Conservation (phyloP, 2,329 filamentous ascomycete genomes). For the Blastomyces silverae region DNA sequence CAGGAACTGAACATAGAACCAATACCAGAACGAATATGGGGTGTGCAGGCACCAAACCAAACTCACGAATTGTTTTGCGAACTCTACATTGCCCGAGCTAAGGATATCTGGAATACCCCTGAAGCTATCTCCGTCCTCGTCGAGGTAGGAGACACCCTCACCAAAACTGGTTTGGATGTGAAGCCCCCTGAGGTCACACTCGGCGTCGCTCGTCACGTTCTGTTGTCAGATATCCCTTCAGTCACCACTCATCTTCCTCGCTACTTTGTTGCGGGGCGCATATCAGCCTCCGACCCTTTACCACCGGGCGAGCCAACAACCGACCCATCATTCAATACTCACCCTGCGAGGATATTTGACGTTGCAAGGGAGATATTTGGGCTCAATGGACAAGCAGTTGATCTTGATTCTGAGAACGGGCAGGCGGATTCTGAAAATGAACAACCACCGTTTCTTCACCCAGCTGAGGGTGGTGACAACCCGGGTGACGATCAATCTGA, state of each 20-base stretch:
- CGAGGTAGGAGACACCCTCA: slow-evolving; percentile 56
- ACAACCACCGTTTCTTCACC: background rate
- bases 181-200: slow-evolving; percentile 44
- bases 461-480: background rate
- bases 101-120: slow-evolving; percentile 79
- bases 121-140: slow-evolving; percentile 62
- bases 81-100: slow-evolving; percentile 68
- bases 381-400: background rate
- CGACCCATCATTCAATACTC: slow-evolving; percentile 12
- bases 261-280: slow-evolving; percentile 55
- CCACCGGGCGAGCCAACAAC: slow-evolving; percentile 52
- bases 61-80: slow-evolving; percentile 64
- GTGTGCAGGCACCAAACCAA: slow-evolving; percentile 58
- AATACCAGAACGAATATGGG: slow-evolving; percentile 76
- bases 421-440: slow-evolving; percentile 5
- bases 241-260: slow-evolving; percentile 65
- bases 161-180: slow-evolving; percentile 39
- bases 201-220: slow-evolving; percentile 65
- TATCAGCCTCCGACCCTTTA: slow-evolving; percentile 74
- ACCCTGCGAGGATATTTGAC: slow-evolving; percentile 2
- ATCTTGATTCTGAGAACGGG: background rate
- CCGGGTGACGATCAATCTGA: slow-evolving; percentile 10
- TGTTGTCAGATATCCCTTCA: slow-evolving; percentile 66
- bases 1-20: slow-evolving; percentile 69
- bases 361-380: slow-evolving; percentile 11